These are phyloP conservation scores for Echeveria elegans DNA, from an alignment of 164 flowering plant species.

Conservation along the genomic window DNA sequence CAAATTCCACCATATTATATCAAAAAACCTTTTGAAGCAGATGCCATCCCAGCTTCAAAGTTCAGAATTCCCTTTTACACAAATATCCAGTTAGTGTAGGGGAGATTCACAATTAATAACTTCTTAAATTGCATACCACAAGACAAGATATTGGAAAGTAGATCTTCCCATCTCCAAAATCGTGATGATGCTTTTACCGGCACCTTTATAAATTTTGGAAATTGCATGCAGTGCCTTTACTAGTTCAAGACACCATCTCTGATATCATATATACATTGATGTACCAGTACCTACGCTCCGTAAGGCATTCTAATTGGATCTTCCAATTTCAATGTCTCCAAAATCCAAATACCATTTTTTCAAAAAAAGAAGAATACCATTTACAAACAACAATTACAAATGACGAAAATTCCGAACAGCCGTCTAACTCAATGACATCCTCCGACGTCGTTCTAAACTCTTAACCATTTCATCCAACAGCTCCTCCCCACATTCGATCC, in stretches of 20 bases:
- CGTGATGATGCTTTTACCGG: conserved; percentile 32
- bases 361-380: too few relatives aligned
- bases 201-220: conserved; percentile 46
- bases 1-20: conserved; percentile 28
- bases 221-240: conserved; percentile 49
- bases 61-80: too few relatives aligned
- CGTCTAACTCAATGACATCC: conserved; percentile 11
- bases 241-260: conserved; percentile 35
- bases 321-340: conserved; percentile 18
- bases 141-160: conserved; percentile 35
- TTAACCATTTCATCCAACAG: conserved; percentile 27
- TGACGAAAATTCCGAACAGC: conserved; percentile 46
- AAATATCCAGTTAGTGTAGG: too few relatives aligned
- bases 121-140: conserved; percentile 32
- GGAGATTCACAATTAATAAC: not conserved
- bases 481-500: conserved; percentile 37
- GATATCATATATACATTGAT: conserved; percentile 1
- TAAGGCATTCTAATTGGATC: conserved; percentile 21
- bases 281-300: not conserved
- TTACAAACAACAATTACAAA: conserved; percentile 42
- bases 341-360: too few relatives aligned
- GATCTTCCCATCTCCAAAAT: conserved; percentile 34
- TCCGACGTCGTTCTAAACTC: conserved; percentile 18
- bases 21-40: conserved; percentile 68
- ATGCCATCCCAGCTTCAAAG: conserved; percentile 72